phyloP scores from a whole-genome alignment of 192 early-diverging fungal species.

The Entophlyctis luteolus region DNA sequence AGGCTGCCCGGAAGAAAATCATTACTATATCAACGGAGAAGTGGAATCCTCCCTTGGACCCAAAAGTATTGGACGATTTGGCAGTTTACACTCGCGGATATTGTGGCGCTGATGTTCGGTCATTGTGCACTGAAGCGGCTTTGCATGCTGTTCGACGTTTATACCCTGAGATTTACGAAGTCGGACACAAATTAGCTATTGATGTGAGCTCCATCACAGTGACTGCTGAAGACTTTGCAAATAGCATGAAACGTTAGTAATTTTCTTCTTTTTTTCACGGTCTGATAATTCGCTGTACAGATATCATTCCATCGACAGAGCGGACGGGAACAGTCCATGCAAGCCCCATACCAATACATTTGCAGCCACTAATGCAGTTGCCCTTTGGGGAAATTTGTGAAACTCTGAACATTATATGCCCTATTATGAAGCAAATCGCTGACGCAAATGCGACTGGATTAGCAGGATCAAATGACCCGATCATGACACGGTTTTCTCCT shows the following conservation, averaged over 20 bases:
- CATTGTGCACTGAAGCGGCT: slow-evolving; percentile 70
- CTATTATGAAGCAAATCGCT: slow-evolving; percentile 17
- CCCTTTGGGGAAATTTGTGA: slow-evolving; percentile 12
- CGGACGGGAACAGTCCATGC: slow-evolving; percentile 40
- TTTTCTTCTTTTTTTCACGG: neutral
- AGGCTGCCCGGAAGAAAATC: slow-evolving; percentile 57
- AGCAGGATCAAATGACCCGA: neutral
- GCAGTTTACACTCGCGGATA: slow-evolving; percentile 59
- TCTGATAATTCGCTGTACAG: slow-evolving; percentile 21
- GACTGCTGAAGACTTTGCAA: slow-evolving; percentile 51
- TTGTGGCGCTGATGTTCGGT: slow-evolving; percentile 66
- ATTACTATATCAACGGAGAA: slow-evolving; percentile 55
- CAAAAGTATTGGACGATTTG: slow-evolving; percentile 44
- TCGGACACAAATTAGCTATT: slow-evolving; percentile 49
- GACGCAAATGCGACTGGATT: slow-evolving; percentile 12
- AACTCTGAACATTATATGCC: slow-evolving; percentile 17
- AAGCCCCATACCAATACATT: slow-evolving; percentile 38
- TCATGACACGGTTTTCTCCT: neutral
- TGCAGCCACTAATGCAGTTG: slow-evolving; percentile 36
- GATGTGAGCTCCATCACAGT: slow-evolving; percentile 50
- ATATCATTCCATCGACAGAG: slow-evolving; percentile 45
- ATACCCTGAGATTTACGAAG: slow-evolving; percentile 68
- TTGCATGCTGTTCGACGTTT: slow-evolving; percentile 62
- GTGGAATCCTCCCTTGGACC: slow-evolving; percentile 51
- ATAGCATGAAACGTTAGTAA: slow-evolving; percentile 33